Percentiles rank a stretch among this genome's conserved stretches.
Evolutionary conservation across 2,329 filamentous ascomycete genomes (phyloP).

Genomic region (Dendrostoma leiphaemia): DNA sequence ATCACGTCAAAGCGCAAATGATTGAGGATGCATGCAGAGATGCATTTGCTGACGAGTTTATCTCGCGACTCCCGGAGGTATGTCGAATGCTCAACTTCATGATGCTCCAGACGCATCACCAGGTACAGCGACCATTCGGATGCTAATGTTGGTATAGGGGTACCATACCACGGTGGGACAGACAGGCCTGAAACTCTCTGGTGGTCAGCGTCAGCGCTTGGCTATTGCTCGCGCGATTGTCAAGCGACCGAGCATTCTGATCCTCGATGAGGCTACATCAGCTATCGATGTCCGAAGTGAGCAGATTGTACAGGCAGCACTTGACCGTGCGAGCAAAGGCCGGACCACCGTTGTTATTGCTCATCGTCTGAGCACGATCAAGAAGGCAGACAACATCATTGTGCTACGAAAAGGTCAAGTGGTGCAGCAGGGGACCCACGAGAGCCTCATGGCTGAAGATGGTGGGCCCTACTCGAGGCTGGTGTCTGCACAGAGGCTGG

Average conservation of each 20-base stretch:
- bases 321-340: conserved; percentile 49
- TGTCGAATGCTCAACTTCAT: conserved; percentile 11
- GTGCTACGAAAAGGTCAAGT: conserved; percentile 57
- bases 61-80: conserved; percentile 58
- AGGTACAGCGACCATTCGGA: neutral
- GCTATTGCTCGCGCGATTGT: conserved; percentile 47
- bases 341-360: conserved; percentile 65
- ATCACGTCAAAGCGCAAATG: conserved; percentile 48
- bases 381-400: conserved; percentile 60
- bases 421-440: conserved; percentile 59
- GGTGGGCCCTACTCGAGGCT: conserved; percentile 25
- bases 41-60: conserved; percentile 69
- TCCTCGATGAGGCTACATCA: conserved; percentile 66
- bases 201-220: conserved; percentile 77
- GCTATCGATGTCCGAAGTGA: conserved; percentile 44
- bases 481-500: neutral
- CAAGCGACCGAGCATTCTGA: conserved; percentile 49
- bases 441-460: conserved; percentile 44
- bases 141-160: conserved; percentile 39
- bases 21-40: conserved; percentile 65
- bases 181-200: conserved; percentile 72
- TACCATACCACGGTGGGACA: conserved; percentile 77
- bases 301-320: conserved; percentile 50
- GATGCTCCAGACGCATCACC: conserved; percentile 14
- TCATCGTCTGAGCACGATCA: conserved; percentile 54